phyloP scores from a whole-genome alignment of 352 stramenopile genomes.

The Phytophthora europaea region DNA sequence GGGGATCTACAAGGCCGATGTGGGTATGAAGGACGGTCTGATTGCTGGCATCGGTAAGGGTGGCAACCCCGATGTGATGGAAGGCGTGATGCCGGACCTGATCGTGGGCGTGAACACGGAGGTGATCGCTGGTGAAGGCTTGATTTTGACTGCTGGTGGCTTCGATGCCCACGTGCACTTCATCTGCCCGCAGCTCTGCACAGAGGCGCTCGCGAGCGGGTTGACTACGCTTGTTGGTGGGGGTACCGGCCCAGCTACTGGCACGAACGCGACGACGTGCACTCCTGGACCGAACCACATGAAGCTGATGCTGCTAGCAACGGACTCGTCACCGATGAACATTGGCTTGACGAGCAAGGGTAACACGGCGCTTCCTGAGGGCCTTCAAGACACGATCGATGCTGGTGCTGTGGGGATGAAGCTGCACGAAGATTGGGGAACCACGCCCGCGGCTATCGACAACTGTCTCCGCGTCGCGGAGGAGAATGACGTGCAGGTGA shows the following conservation, averaged over 20 bases:
- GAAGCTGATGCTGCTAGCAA: conserved; percentile 97
- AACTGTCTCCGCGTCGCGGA: conserved; percentile 93
- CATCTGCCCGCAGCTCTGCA: conserved; percentile 96
- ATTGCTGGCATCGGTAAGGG: conserved; percentile 98
- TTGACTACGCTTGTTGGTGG: conserved; percentile 95
- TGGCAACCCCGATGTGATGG: conserved; percentile 98
- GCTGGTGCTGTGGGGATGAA: conserved; percentile 96
- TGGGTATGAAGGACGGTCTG: conserved; percentile 94
- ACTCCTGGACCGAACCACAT: conserved; percentile 95
- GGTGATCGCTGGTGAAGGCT: conserved; percentile 96
- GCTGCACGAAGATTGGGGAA: conserved; percentile 99
- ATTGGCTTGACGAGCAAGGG: conserved; percentile 98
- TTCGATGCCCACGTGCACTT: conserved; percentile 98
- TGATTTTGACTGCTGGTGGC: conserved; percentile 96
- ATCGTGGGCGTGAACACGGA: conserved; percentile 94
- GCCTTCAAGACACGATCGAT: conserved; percentile 92
- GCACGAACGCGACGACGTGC: conserved; percentile 98
- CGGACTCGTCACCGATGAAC: conserved; percentile 95
- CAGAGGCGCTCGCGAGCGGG: conserved; percentile 94
- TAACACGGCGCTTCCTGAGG: conserved; percentile 91
- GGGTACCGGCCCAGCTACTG: conserved; percentile 92
- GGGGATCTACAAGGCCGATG: conserved; percentile 97
- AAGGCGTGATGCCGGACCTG: conserved; percentile 88
- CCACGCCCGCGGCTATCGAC: conserved; percentile 96
- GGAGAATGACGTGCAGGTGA: conserved; percentile 94